phyloP scores from a whole-genome alignment of 2,329 filamentous ascomycete genomes.

The Botryotinia convoluta region DNA sequence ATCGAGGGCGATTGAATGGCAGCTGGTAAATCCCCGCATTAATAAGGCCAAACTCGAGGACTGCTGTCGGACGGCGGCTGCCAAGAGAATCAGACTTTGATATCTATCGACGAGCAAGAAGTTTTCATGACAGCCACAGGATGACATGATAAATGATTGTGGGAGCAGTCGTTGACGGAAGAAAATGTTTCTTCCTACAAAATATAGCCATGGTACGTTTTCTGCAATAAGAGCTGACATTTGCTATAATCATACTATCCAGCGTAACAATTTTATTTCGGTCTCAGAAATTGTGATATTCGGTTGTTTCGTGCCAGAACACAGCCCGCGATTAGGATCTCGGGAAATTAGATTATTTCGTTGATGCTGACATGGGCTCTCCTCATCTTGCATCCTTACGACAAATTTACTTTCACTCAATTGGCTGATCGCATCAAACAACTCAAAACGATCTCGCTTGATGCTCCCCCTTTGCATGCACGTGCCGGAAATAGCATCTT shows the following conservation, averaged over 20 bases:
- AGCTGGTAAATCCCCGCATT: neutral
- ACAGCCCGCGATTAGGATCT: slow-evolving; percentile 12
- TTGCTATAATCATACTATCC: neutral
- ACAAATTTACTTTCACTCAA: neutral
- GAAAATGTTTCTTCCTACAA: slow-evolving; percentile 1
- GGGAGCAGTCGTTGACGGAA: neutral
- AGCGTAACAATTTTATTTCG: neutral
- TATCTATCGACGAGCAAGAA: too few species aligned
- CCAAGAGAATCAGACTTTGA: neutral
- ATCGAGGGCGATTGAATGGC: neutral
- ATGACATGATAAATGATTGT: neutral
- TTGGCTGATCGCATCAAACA: neutral
- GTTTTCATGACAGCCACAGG: neutral
- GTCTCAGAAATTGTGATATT: neutral
- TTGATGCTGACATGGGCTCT: slow-evolving; percentile 9
- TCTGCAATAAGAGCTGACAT: neutral
- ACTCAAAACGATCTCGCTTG: slow-evolving; percentile 1
- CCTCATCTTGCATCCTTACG: slow-evolving; percentile 10
- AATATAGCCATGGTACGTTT: neutral
- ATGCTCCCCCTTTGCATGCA: neutral
- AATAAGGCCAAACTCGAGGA: neutral
- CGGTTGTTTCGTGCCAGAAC: neutral
- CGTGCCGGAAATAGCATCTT: neutral
- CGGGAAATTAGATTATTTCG: slow-evolving; percentile 7
- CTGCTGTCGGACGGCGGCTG: neutral